Conservation (phyloP, 2,329 filamentous ascomycete species). For the Nothomitra cinnamomea region DNA sequence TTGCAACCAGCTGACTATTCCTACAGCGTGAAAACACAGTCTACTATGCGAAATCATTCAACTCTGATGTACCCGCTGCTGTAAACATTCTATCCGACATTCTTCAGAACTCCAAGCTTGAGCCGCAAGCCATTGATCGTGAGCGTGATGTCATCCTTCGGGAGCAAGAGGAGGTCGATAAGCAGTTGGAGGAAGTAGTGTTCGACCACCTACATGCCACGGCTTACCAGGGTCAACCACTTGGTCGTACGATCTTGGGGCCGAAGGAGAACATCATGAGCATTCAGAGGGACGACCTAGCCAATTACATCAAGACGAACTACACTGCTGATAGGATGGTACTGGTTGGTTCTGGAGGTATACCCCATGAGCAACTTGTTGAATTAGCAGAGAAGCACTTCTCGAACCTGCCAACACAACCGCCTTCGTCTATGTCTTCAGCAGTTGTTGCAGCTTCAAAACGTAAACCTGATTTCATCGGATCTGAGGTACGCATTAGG, state of each 20-base stretch:
- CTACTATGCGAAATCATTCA: slow-evolving; percentile 99
- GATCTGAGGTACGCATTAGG: slow-evolving; percentile 86
- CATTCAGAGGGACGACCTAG: slow-evolving; percentile 80
- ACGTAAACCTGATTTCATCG: slow-evolving; percentile 84
- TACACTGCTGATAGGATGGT: slow-evolving; percentile 99
- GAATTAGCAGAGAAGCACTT: slow-evolving; percentile 96
- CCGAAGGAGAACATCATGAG: slow-evolving; percentile 96
- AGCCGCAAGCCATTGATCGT: slow-evolving; percentile 80
- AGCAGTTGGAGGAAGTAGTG: slow-evolving; percentile 98
- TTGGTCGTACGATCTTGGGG: slow-evolving; percentile 93
- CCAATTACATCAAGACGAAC: slow-evolving; percentile 98
- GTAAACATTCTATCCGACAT: slow-evolving; percentile 99
- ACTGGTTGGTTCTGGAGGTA: slow-evolving; percentile 82
- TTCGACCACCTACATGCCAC: slow-evolving; percentile 98
- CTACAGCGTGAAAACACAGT: slow-evolving; percentile 85
- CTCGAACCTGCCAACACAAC: slow-evolving; percentile 55
- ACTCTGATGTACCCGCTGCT: slow-evolving; percentile 86
- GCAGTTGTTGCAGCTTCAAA: slow-evolving; percentile 57
- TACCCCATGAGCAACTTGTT: slow-evolving; percentile 87
- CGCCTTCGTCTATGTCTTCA: slow-evolving; percentile 57
- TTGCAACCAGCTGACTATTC: background rate
- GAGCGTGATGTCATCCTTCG: slow-evolving; percentile 97
- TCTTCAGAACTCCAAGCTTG: slow-evolving; percentile 97
- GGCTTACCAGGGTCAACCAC: slow-evolving; percentile 87
- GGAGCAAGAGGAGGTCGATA: slow-evolving; percentile 99